Conservation (phyloP, 768 basidiomycete genomes). For the Gelatoporia subvermispora region DNA sequence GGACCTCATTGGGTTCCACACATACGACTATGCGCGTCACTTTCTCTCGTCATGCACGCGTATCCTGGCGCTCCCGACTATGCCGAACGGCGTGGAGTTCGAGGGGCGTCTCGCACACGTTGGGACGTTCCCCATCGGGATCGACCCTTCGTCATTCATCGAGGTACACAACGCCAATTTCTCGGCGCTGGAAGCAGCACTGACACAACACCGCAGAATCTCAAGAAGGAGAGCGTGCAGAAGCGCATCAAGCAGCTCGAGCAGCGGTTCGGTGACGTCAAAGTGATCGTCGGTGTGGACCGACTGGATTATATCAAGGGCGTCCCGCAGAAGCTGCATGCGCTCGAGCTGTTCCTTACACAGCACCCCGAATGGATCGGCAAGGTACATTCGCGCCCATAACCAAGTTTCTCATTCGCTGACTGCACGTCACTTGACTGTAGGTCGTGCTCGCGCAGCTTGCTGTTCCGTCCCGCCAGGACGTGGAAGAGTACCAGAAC, state of each 20-base stretch:
- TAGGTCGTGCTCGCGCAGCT: slow-evolving; percentile 95
- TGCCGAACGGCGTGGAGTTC: slow-evolving; percentile 98
- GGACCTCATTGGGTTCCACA: slow-evolving; percentile 98
- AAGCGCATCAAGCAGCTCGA: slow-evolving; percentile 77
- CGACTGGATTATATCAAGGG: slow-evolving; percentile 99
- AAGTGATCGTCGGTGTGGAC: slow-evolving; percentile 98
- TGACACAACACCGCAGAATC: slow-evolving; percentile 45
- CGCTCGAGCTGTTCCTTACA: slow-evolving; percentile 91
- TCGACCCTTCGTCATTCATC: slow-evolving; percentile 86
- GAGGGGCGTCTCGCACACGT: slow-evolving; percentile 94
- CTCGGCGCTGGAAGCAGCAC: neutral
- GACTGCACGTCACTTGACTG: neutral
- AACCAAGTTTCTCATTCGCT: neutral
- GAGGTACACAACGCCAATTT: slow-evolving; percentile 41
- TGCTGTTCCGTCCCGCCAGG: slow-evolving; percentile 95
- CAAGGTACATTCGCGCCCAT: slow-evolving; percentile 65
- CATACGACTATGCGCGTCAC: slow-evolving; percentile 98
- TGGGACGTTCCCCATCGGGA: slow-evolving; percentile 98
- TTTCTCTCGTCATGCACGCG: slow-evolving; percentile 98
- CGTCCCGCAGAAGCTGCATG: slow-evolving; percentile 96
- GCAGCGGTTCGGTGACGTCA: slow-evolving; percentile 88
- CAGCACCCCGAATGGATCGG: slow-evolving; percentile 99
- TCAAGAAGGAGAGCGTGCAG: slow-evolving; percentile 76
- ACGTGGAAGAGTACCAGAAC: slow-evolving; percentile 99
- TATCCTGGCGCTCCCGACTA: slow-evolving; percentile 89